phyloP scores from a whole-genome alignment of 225 moss, liverwort and hornwort species.

The Sphagnum tenellum region DNA sequence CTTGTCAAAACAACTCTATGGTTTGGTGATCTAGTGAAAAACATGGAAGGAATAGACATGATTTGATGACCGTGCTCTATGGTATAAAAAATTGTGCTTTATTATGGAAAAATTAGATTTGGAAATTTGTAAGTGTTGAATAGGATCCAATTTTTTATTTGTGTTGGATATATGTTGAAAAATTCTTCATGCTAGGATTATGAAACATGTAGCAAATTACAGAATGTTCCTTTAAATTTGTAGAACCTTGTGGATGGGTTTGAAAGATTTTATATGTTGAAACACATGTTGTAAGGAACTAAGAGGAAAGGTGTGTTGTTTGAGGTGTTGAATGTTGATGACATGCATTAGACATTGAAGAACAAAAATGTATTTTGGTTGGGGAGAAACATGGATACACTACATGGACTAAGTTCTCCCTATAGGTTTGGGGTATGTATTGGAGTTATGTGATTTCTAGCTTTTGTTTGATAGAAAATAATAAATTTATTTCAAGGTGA shows the following conservation, averaged over 20 bases:
- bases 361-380: constrained; percentile 32
- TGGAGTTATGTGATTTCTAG: not conserved
- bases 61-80: constrained; percentile 52
- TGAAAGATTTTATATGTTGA: constrained; percentile 18
- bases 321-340: constrained; percentile 26
- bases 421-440: constrained; percentile 38
- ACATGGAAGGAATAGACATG: constrained; percentile 53
- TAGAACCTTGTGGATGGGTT: constrained; percentile 54
- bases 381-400: constrained; percentile 28
- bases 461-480: not conserved
- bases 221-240: constrained; percentile 27
- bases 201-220: constrained; percentile 18
- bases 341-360: constrained; percentile 14
- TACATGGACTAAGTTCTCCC: constrained; percentile 25
- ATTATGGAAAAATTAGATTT: constrained; percentile 58
- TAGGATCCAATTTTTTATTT: constrained; percentile 49
- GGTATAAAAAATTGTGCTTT: constrained; percentile 58
- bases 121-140: constrained; percentile 41
- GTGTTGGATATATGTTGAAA: constrained; percentile 35
- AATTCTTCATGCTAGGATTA: constrained; percentile 18
- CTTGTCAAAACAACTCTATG: too few relatives aligned
- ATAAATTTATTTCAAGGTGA: too few relatives aligned
- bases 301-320: constrained; percentile 31
- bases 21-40: constrained; percentile 47
- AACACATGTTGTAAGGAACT: constrained; percentile 63